A percentile compares a stretch with the other conserved stretches of the same genome.
phyloP scores from a whole-genome alignment of 2,329 filamentous ascomycete species.

The Apiospora phragmitis region DNA sequence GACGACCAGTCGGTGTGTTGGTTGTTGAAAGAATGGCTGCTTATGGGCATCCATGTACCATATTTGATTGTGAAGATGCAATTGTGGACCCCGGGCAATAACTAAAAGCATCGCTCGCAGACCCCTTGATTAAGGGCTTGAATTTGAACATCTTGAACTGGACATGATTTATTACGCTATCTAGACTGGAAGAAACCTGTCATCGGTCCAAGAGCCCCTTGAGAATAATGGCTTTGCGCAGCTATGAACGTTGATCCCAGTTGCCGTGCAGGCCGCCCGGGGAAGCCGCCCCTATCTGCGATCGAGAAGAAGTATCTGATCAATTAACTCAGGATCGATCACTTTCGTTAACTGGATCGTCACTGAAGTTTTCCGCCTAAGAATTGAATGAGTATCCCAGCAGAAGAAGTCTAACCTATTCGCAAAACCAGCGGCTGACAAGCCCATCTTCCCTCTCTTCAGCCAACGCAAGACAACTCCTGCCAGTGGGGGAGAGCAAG shows the following conservation, averaged over 20 bases:
- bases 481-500: not conserved
- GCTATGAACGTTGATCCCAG: not conserved
- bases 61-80: not conserved
- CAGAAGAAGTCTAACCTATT: not conserved
- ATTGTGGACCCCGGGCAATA: not conserved
- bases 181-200: too few species aligned
- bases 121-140: not conserved
- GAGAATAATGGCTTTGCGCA: not conserved
- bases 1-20: not conserved
- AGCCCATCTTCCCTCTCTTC: not conserved
- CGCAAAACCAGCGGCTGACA: not conserved
- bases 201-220: not conserved
- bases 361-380: not conserved
- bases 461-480: not conserved
- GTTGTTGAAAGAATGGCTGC: not conserved
- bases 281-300: not conserved
- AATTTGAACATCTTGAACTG: too few species aligned
- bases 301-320: not conserved
- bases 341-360: too few species aligned
- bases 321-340: too few species aligned
- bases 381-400: not conserved
- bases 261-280: too few species aligned
- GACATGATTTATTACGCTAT: not conserved
- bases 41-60: not conserved
- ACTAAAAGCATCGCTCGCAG: not conserved